Conservation (phyloP, 768 basidiomycete species). For the Megacollybia marginata region DNA sequence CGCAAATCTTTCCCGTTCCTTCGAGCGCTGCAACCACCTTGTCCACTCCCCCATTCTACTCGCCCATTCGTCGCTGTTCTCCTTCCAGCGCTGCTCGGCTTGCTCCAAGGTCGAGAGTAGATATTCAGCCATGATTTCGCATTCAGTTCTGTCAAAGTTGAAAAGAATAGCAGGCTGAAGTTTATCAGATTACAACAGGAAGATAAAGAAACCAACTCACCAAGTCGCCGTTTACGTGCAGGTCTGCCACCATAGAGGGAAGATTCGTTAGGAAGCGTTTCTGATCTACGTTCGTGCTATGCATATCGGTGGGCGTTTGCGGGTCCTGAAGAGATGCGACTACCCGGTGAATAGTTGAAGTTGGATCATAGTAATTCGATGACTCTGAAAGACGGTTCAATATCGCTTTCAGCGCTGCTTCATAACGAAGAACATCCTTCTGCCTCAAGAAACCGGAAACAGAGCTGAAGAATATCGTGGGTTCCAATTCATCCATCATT, state of each 20-base stretch:
- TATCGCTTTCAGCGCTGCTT: constrained; percentile 39
- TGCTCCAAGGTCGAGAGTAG: constrained; percentile 28
- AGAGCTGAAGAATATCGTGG: constrained; percentile 35
- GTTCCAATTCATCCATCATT: constrained; percentile 30
- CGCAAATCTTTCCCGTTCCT: constrained; percentile 39
- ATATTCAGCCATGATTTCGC: constrained; percentile 42
- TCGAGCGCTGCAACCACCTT: constrained; percentile 36
- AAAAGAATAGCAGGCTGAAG: constrained; percentile 60
- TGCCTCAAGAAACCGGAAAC: constrained; percentile 38
- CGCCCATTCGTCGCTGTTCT: constrained; percentile 37
- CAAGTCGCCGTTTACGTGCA: constrained; percentile 45
- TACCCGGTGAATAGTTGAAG: no score
- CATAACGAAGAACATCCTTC: constrained; percentile 54
- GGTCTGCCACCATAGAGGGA: constrained; percentile 46
- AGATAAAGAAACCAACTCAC: constrained; percentile 27
- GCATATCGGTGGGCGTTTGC: no score
- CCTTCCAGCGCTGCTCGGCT: constrained; percentile 46
- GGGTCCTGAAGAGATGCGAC: no score
- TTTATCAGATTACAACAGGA: background rate
- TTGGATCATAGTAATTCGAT: constrained; percentile 11
- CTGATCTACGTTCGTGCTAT: no score
- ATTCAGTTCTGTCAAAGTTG: constrained; percentile 52
- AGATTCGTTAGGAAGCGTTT: constrained; percentile 33
- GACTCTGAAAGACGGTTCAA: constrained; percentile 15
- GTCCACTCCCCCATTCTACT: constrained; percentile 45